These are phyloP conservation scores for Cutaneotrichosporon mucoides DNA, from an alignment of 1,284 basidiomycete species.

Conservation along the genomic window DNA sequence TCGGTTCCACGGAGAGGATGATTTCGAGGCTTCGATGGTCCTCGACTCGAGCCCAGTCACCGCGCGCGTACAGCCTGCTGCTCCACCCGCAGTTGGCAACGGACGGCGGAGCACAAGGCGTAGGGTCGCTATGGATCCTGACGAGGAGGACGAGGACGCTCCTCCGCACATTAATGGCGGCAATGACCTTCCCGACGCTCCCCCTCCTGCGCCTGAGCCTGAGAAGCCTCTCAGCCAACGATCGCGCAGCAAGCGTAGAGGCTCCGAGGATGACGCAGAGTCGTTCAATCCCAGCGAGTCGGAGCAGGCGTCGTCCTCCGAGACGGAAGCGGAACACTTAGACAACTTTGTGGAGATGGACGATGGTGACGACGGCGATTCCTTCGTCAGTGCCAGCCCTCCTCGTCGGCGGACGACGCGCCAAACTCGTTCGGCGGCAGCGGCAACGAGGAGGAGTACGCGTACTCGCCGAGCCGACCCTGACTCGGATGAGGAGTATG, in stretches of 20 bases:
- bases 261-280: slow-evolving; percentile 33
- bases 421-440: not conserved
- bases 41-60: slow-evolving; percentile 14
- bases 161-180: slow-evolving; percentile 6
- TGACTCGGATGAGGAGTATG: slow-evolving; percentile 34
- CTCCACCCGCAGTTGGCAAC: not conserved
- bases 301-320: slow-evolving; percentile 19
- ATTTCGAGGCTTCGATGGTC: slow-evolving; percentile 30
- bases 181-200: not conserved
- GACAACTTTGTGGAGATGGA: slow-evolving; percentile 47
- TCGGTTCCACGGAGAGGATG: slow-evolving; percentile 27
- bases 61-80: not conserved
- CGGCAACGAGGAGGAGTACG: slow-evolving; percentile 10
- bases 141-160: slow-evolving; percentile 35
- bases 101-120: slow-evolving; percentile 23
- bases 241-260: slow-evolving; percentile 10
- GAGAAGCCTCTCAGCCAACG: slow-evolving; percentile 7
- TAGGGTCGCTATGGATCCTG: slow-evolving; percentile 26
- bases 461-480: slow-evolving; percentile 18
- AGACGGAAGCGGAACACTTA: slow-evolving; percentile 18
- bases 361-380: slow-evolving; percentile 28
- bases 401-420: slow-evolving; percentile 10
- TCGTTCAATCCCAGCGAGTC: slow-evolving; percentile 30
- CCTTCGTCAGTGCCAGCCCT: not conserved
- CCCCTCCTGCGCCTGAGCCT: not conserved